A percentile compares a stretch with the other conserved stretches of the same genome.
Evolutionary conservation across 2,329 filamentous ascomycete genomes (phyloP).

Genomic region (Colletotrichum tropicicola): DNA sequence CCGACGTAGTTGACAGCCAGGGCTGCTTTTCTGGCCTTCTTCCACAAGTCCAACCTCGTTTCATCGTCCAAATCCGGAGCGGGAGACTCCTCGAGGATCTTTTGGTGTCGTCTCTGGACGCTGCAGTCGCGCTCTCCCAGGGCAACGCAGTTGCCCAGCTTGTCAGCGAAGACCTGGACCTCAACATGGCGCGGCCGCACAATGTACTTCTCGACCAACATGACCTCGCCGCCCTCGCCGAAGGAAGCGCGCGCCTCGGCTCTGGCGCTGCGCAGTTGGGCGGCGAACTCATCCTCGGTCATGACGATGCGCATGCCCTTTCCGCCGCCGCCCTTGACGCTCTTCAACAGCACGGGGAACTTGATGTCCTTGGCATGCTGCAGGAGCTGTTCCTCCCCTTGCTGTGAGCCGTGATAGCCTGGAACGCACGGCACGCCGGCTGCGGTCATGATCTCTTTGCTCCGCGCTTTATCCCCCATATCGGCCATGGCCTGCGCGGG

Average conservation of each 20-base stretch:
- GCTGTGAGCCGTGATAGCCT: slow-evolving; percentile 90
- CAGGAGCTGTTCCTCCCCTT: slow-evolving; percentile 70
- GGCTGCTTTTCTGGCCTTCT: slow-evolving; percentile 71
- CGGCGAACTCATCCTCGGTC: slow-evolving; percentile 72
- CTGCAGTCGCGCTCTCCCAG: slow-evolving; percentile 91
- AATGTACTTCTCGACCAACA: slow-evolving; percentile 87
- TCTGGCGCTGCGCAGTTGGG: slow-evolving; percentile 76
- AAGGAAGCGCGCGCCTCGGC: slow-evolving; percentile 83
- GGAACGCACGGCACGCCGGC: slow-evolving; percentile 97
- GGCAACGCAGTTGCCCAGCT: slow-evolving; percentile 80
- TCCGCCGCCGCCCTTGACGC: slow-evolving; percentile 81
- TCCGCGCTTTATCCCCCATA: slow-evolving; percentile 93
- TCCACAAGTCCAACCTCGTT: slow-evolving; percentile 70
- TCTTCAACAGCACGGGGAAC: slow-evolving; percentile 81
- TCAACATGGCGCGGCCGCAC: slow-evolving; percentile 85
- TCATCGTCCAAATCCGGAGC: slow-evolving; percentile 72
- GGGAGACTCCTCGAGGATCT: slow-evolving; percentile 90
- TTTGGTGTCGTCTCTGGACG: slow-evolving; percentile 87
- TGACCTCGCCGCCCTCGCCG: slow-evolving; percentile 80
- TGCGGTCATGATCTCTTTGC: slow-evolving; percentile 95
- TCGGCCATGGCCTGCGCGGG: slow-evolving; percentile 83
- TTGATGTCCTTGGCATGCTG: slow-evolving; percentile 75
- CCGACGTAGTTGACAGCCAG: slow-evolving; percentile 87
- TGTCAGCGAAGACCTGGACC: slow-evolving; percentile 90
- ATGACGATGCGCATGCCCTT: slow-evolving; percentile 85